These are phyloP conservation scores for Lactarius vividus DNA, from an alignment of 768 basidiomycete species.

Conservation along the genomic window DNA sequence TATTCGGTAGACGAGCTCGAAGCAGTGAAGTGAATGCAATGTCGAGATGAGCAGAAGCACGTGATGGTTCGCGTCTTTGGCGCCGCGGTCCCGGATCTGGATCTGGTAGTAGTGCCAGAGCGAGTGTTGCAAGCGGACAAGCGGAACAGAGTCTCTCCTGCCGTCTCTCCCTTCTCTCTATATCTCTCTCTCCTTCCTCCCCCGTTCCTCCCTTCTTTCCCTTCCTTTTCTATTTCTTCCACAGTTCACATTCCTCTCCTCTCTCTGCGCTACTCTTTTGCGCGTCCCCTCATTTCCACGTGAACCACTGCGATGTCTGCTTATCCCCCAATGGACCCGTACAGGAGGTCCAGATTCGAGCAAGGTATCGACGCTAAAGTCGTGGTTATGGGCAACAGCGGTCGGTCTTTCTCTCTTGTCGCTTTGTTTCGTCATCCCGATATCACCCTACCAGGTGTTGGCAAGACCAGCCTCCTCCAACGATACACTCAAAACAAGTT, in stretches of 20 bases:
- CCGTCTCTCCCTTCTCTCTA: slow-evolving; percentile 8
- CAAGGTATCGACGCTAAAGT: slow-evolving; percentile 92
- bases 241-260: slow-evolving; percentile 31
- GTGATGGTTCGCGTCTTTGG: not conserved
- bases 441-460: slow-evolving; percentile 53
- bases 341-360: slow-evolving; percentile 67
- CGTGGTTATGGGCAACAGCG: slow-evolving; percentile 87
- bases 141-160: not conserved
- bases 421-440: not conserved
- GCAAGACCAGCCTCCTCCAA: slow-evolving; percentile 88
- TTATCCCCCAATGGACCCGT: slow-evolving; percentile 61
- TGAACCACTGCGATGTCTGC: slow-evolving; percentile 47
- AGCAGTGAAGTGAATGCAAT: not conserved
- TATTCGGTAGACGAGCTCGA: too few relatives aligned
- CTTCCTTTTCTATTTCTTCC: slow-evolving; percentile 27
- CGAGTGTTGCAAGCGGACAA: not conserved
- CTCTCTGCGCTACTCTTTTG: slow-evolving; percentile 46
- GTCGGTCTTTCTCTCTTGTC: slow-evolving; percentile 36
- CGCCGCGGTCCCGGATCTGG: not conserved
- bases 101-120: not conserved
- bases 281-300: slow-evolving; percentile 29
- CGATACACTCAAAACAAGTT: slow-evolving; percentile 91
- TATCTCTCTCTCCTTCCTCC: slow-evolving; percentile 33
- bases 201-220: not conserved
- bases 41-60: not conserved